Evolutionary conservation across 2,329 filamentous ascomycete genomes (phyloP), one percentile per base, ranked within the genome.

Genomic region (Nemania serpens): DNA sequence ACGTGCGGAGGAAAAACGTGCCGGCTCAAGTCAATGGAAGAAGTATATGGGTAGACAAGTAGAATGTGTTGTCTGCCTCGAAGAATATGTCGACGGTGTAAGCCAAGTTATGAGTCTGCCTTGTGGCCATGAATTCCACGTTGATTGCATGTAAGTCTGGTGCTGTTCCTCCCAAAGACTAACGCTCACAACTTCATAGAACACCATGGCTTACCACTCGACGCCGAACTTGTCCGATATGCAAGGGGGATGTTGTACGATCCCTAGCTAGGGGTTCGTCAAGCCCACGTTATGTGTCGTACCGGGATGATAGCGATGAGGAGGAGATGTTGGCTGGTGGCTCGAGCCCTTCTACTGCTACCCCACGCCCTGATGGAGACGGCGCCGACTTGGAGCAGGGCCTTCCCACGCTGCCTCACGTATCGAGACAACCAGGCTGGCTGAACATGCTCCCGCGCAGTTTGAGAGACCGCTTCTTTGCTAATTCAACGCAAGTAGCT

Each of bases 81-180:
- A 99, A 73, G 95, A 99, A 74, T 99, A 98, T 71, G 82, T 97
- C 20, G 93, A 97, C 75, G 95, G 95, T 41, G 88, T 97, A 69
- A 97, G 93, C 74, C 87, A 88, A 71, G 94, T 99, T 41, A 99
- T 99, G 95, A 96, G 93, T 73, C 79, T 99, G 61, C 95, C 95
- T 9, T 99, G 95, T 76, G 95, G 95, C 37, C 95, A 99, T 75
- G 95, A 99, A 72, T 99, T 98, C 76, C 95, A 99, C 75, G 94
- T 84, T 29, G 93, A 96, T 74, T 99, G 95, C 93, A 98, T 99
- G 93, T 96, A 79, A 89, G 93, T 90, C 54, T 47, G 9, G 3
- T 58, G 11, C 18, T 36, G 29, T 55, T 47, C 56, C 25, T 60
- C 52, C 34, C 1, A 52, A 47, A 37, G 42, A 56, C 54, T n/a